These are phyloP conservation scores for Chalciporus pseudorubinellus DNA, from an alignment of 768 basidiomycete species.

Conservation along the genomic window DNA sequence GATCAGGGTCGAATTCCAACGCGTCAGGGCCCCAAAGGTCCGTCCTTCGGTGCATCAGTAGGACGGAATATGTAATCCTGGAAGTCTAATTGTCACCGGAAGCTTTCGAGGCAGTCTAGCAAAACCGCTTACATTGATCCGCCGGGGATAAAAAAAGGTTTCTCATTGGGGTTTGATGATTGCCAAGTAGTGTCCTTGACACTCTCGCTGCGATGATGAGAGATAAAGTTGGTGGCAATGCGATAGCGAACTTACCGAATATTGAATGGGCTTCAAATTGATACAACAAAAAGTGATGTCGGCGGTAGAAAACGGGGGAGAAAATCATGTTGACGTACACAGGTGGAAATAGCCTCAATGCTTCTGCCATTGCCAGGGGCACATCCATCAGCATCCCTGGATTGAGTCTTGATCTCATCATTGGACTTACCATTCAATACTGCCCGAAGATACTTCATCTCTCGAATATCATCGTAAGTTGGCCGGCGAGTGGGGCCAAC, in stretches of 20 bases:
- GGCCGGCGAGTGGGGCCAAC: conserved; percentile 38
- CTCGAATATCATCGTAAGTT: conserved; percentile 40
- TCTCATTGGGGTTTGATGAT: conserved; percentile 16
- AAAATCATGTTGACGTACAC: conserved; percentile 20
- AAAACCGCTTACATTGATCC: conserved; percentile 16
- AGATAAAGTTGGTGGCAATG: not conserved
- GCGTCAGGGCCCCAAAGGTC: conserved; percentile 40
- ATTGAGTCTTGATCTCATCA: not conserved
- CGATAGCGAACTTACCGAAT: conserved; percentile 22
- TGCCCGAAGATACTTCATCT: conserved; percentile 44
- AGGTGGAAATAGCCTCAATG: conserved; percentile 33
- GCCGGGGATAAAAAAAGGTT: conserved; percentile 32
- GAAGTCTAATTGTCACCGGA: not conserved
- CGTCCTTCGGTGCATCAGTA: conserved; percentile 37
- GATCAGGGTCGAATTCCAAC: conserved; percentile 38
- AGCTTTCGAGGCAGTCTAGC: not conserved
- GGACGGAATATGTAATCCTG: conserved; percentile 27
- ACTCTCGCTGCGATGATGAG: conserved; percentile 14
- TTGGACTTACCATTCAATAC: conserved; percentile 41
- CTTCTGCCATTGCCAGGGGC: conserved; percentile 19
- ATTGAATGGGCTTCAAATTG: conserved; percentile 35
- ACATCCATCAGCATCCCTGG: not conserved
- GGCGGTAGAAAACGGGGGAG: not conserved
- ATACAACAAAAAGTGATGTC: not conserved
- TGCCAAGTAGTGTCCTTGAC: conserved; percentile 25